Evolutionary conservation across 805 yeast genomes (phyloP).

Genomic region (Tanozyma kutaoensis): DNA sequence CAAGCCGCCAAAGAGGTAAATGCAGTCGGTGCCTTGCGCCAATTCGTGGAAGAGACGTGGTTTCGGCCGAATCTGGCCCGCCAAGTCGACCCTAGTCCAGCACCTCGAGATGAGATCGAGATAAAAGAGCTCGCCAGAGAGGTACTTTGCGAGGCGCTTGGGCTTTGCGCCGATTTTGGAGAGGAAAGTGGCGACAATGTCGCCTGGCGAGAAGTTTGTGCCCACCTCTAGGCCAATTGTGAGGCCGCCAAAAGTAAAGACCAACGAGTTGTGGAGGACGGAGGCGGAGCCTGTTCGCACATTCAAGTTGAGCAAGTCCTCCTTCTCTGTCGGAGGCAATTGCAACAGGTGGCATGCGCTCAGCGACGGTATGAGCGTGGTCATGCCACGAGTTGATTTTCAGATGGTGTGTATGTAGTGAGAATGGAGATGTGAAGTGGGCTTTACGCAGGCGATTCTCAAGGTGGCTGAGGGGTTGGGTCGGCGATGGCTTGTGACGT

Average conservation of each 20-base stretch:
- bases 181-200: conserved; percentile 24
- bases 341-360: conserved; percentile 44
- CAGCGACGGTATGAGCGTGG: conserved; percentile 51
- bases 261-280: conserved; percentile 41
- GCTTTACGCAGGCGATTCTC: no score
- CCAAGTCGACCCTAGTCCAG: conserved; percentile 36
- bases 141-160: conserved; percentile 18
- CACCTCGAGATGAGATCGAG: conserved; percentile 43
- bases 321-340: conserved; percentile 41
- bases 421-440: no score
- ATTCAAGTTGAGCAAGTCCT: conserved; percentile 40
- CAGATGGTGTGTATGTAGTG: no score
- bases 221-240: conserved; percentile 39
- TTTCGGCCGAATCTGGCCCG: conserved; percentile 13
- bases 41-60: conserved; percentile 53
- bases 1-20: conserved; percentile 59
- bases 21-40: conserved; percentile 31
- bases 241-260: conserved; percentile 59
- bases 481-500: no score
- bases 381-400: conserved; percentile 30
- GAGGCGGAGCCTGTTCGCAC: conserved; percentile 61
- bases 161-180: conserved; percentile 9
- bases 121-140: conserved; percentile 53
- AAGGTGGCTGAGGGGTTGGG: no score
- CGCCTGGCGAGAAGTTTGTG: conserved; percentile 21